These are phyloP conservation scores for Tricholomella constricta DNA, from an alignment of 768 basidiomycete genomes.

Conservation along the genomic window DNA sequence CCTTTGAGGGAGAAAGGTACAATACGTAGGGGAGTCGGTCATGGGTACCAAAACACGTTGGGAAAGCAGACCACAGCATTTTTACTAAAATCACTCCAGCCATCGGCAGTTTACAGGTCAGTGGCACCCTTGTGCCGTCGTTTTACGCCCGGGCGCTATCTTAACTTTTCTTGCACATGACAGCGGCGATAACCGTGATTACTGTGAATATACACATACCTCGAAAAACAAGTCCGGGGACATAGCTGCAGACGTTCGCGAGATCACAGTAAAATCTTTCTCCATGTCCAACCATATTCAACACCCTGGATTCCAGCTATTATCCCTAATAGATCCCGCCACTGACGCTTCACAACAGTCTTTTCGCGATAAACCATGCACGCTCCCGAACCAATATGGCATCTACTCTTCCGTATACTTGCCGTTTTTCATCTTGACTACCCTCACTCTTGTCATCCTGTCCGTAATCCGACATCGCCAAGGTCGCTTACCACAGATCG, in stretches of 20 bases:
- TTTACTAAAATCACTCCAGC: constrained; percentile 66
- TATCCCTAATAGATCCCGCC: constrained; percentile 55
- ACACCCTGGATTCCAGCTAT: constrained; percentile 82
- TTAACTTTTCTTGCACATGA: not conserved
- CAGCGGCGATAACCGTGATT: constrained; percentile 91
- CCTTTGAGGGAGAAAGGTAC: constrained; percentile 70
- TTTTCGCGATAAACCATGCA: constrained; percentile 68
- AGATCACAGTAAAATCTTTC: constrained; percentile 89
- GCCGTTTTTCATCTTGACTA: constrained; percentile 48
- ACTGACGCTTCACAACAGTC: constrained; percentile 37
- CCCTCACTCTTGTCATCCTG: constrained; percentile 50
- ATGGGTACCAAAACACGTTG: constrained; percentile 81
- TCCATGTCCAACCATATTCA: constrained; percentile 72
- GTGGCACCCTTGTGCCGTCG: constrained; percentile 12
- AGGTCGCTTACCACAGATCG: constrained; percentile 26
- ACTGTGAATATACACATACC: constrained; percentile 74
- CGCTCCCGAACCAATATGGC: constrained; percentile 71
- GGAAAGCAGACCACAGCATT: constrained; percentile 80
- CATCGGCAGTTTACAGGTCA: constrained; percentile 72
- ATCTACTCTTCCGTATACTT: constrained; percentile 66
- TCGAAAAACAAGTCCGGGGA: constrained; percentile 20
- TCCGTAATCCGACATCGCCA: constrained; percentile 43
- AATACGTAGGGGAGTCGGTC: constrained; percentile 75
- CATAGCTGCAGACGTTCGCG: constrained; percentile 46
- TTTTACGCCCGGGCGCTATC: not conserved